A percentile compares a stretch with the other conserved stretches of the same genome.
Evolutionary conservation across 352 stramenopile species (phyloP).

Genomic region (Phytopythium oedochilum): DNA sequence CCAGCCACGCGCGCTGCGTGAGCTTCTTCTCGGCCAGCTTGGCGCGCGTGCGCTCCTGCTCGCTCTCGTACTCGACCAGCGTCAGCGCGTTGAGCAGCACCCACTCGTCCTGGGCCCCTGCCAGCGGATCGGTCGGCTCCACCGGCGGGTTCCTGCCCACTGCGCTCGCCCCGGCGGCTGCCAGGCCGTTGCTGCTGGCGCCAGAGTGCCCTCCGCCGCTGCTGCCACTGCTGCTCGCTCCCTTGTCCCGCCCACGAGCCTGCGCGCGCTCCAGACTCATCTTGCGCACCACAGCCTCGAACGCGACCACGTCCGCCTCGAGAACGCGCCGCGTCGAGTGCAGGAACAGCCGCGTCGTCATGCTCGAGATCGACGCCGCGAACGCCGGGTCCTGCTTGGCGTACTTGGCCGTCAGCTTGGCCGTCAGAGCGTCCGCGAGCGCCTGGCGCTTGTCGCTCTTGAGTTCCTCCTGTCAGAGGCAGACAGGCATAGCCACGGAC

Average conservation of each 20-base stretch:
- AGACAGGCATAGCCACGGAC: no score
- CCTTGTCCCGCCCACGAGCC: neutral
- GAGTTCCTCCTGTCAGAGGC: conserved; percentile 31
- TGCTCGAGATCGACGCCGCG: conserved; percentile 44
- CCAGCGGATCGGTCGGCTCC: conserved; percentile 11
- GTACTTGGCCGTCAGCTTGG: conserved; percentile 52
- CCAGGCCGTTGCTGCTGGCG: conserved; percentile 5
- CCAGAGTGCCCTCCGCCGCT: neutral
- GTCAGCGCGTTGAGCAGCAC: conserved; percentile 69
- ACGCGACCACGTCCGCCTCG: conserved; percentile 53
- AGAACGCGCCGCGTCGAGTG: conserved; percentile 43
- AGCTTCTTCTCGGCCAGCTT: conserved; percentile 45
- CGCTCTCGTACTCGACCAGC: conserved; percentile 66
- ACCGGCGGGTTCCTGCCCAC: conserved; percentile 3
- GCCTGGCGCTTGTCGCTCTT: conserved; percentile 62
- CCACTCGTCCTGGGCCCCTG: conserved; percentile 62
- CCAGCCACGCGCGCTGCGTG: conserved; percentile 59
- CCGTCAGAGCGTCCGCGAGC: conserved; percentile 42
- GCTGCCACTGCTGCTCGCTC: neutral
- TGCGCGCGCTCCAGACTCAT: conserved; percentile 48
- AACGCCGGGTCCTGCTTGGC: conserved; percentile 50
- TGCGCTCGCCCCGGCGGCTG: conserved; percentile 2
- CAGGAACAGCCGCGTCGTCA: conserved; percentile 49
- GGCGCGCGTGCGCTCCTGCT: conserved; percentile 36
- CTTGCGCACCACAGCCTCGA: conserved; percentile 61